Evolutionary conservation across 1,284 basidiomycete genomes (phyloP), one percentile per base, ranked within the genome.

Genomic region (Ceraceosorus guamensis): DNA sequence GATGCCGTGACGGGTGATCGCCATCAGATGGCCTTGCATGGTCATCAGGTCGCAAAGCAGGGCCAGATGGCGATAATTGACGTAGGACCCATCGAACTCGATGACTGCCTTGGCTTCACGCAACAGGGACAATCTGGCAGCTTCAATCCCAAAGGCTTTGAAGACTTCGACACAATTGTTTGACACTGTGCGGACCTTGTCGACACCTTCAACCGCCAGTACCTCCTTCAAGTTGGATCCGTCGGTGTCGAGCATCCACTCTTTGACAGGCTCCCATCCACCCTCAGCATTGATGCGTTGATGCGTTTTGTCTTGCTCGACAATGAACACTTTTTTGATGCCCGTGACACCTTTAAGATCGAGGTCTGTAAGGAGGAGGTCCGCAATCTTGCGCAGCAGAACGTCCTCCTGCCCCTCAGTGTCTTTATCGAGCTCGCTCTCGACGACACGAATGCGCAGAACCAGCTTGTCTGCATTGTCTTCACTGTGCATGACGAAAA

Each of bases 1-100:
- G 79, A 99, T 99, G 78, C 95, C 95, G 75, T 98, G 95, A 50
- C 95, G 91, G 49, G 95, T 98, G 78, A 99, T 98, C 10, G 93
- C 91, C 93, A 98, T 98, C 61, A 98, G 82, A 7, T 84, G 79
- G 43, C 95, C 95, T 57, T 91, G 88, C 71, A 93, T 91, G 11
- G 93, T 98, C 95, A 99, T 99, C 52, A 99, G 82, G 77, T 99
- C 95, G 77, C 91, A 93, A 30, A 99, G 84, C 16, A 99, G 81
- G 1, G 91, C 89, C 55, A 98, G 81, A 77, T 99, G 95, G 54
- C 95, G 87, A 79, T 96, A 98, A 79, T 99, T 98, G 81, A 99
- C 93, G 75, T 97, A 96, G 16, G 93, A 97, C 82, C 93, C 95
- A 76, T 96, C 95, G 79, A 96, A 96, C 79, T 96, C 91, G 79